Base-by-base conservation (phyloP, 2,329 filamentous ascomycete genomes). In the Sphaerulina vaccinii region DNA sequence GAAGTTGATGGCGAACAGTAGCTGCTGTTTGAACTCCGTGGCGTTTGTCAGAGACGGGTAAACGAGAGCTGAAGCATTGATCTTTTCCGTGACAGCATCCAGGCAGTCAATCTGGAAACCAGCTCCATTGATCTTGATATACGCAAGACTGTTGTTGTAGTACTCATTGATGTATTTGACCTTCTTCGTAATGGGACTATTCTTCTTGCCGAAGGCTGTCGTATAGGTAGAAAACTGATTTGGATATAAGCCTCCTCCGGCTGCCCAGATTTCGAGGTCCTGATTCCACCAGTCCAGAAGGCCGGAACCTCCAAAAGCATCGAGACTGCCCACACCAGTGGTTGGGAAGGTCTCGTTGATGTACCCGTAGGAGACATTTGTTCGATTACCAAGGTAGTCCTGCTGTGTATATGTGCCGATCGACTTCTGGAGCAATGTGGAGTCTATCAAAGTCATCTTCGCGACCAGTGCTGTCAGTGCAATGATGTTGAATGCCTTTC, bases 401-500 rank as follows among this genome's bases (percentile, higher is more conserved):
- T 16, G 21, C 29, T 46, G 29, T n/a, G 43, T 46, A 18, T 36
- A 36, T 3, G 29, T 35, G 18, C 43, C 43, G 23, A 46, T 46
- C 6, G 43, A 19, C 23, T 46, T 46, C 21, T 63, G 61, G n/a
- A 63, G 49, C 1, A 62, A 52, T 0, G 54, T 41, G n/a, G 52
- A 51, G 21, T 63, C 61, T 27, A 62, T 54, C 36, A 63, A 52
- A 15, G 58, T 60, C 15, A 63, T 48, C 22, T 63, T 62, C 7
- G 59, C 46, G 5, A 54, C 51, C 7, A 63, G 54, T 3, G 61
- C 61, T 2, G 61, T 59, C 3, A 63, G 46, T 7, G 59, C 61
- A 24, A 63, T 61, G 22, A 61, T 21, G 48, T 63, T 63, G 56
- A 63, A 62, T 40, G 53, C 54, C 51, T 51, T 61, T 29, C 53